Evolutionary conservation across 2,329 filamentous ascomycete species (phyloP), one percentile per base, ranked within the genome.

Genomic region (Ceratocystis smalleyi): DNA sequence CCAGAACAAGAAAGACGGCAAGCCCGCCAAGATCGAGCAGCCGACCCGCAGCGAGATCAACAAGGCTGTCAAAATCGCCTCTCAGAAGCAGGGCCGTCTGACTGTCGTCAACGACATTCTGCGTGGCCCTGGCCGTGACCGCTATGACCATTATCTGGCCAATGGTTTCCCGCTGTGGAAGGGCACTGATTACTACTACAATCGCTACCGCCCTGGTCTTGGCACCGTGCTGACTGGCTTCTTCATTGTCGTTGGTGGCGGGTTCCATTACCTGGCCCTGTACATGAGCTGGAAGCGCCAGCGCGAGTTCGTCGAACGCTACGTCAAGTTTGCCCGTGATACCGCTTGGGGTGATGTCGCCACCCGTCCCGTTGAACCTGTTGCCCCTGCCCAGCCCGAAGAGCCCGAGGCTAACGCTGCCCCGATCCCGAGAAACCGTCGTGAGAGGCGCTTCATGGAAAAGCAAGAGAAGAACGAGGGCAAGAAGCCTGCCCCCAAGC

Each of bases 161-260:
- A 91, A 97, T 75, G 94, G 94, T 67, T 99, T 99, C 78, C 94
- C 94, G 40, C 84, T 83, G 64, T 99, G 94, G 94, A 91, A 92
- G 77, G 94, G 94, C 66, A 96, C 92, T 55, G 92, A 94, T 68
- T 99, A 99, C 81, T 99, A 97, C 81, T 99, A 99, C 78, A 85
- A 85, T 71, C 86, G 94, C 65, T 96, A 92, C 81, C 84, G 94
- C 22, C 94, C 94, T 1, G 94, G 94, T 7, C 78, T 97, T 55
- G 90, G 89, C 66, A 88, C 88, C 15, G 94, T 96, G 57, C 75
- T 97, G 62, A 67, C 86, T 30, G 91, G 92, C 59, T 77, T 95
- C 49, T 90, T 97, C 74, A 73, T 96, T 68, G 83, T 89, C 62
- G 83, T 88, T 62, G 92, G 91, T 65, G 94, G 94, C 68, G 88